phyloP scores from a whole-genome alignment of 2,329 filamentous ascomycete genomes.

The Pseudogymnoascus sp. region DNA sequence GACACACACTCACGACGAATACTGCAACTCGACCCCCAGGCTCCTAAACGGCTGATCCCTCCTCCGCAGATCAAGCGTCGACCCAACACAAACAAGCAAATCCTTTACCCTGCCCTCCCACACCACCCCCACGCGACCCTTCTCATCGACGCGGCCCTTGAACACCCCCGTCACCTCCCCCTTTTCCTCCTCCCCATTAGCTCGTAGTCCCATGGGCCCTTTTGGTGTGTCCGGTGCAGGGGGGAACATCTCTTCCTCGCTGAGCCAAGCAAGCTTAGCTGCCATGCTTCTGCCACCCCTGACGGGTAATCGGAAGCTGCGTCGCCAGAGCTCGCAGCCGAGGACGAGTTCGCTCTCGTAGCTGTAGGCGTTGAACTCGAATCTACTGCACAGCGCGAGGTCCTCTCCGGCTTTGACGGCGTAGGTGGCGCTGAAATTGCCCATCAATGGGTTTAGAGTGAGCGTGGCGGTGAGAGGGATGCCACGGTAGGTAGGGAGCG shows the following conservation, averaged over 20 bases:
- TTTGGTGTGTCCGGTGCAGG: background rate
- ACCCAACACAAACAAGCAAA: conserved; percentile 82
- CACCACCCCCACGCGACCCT: conserved; percentile 72
- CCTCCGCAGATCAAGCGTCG: conserved; percentile 70
- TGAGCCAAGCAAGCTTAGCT: conserved; percentile 45
- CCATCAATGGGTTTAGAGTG: conserved; percentile 90
- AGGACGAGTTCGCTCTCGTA: conserved; percentile 93
- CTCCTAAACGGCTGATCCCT: conserved; percentile 69
- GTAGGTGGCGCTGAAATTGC: conserved; percentile 84
- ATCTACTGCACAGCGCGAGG: conserved; percentile 77
- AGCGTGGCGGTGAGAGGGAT: conserved; percentile 91
- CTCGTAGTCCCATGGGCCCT: background rate
- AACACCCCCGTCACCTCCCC: conserved; percentile 70
- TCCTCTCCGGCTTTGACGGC: conserved; percentile 78
- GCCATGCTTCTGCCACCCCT: conserved; percentile 39
- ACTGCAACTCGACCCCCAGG: conserved; percentile 72
- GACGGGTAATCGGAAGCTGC: conserved; percentile 27
- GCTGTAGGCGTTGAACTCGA: conserved; percentile 97
- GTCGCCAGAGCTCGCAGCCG: conserved; percentile 88
- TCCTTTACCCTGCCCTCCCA: conserved; percentile 95
- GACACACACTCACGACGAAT: conserved; percentile 47
- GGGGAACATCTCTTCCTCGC: conserved; percentile 30
- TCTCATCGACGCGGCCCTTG: conserved; percentile 84
- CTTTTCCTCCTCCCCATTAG: conserved; percentile 30
- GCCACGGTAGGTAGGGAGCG: conserved; percentile 68